Base-by-base conservation (phyloP, 2,329 filamentous ascomycete species). In the Trichophyton schoenleinii region DNA sequence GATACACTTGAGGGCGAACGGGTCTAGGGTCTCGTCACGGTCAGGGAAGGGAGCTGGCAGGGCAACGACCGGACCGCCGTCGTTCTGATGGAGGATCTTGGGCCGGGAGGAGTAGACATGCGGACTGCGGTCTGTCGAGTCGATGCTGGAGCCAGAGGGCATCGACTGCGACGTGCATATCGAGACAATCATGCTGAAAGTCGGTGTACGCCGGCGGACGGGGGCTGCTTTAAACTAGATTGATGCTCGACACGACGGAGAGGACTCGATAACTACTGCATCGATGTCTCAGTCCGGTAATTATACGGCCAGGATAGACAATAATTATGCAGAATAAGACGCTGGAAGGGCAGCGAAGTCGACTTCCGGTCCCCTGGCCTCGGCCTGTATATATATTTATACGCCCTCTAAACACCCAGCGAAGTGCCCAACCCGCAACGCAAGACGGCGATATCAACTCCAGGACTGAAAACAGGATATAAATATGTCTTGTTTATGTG, bases 1-100 rank as follows among this genome's bases (percentile, higher is more conserved):
- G n/a, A 78, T 70, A 62, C 76, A 78, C 22, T 66, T 65, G 22
- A 44, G 48, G 15, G 28, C 22, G 22, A 53, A 53, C 13, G 25
- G 22, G 9, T 53, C 15, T 31, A 25, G 22, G 22, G 13, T 53
- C 22, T 53, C 49, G 22, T 53, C 49, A 2, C 18, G 22, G 49
- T 28, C 49, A 25, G 49, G 49, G 6, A 34, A 53, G 31, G 49
- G 28, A 34, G 28, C 22, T 2, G 49, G 49, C 11, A 34, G 13
- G 22, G 49, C 13, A 15, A 53, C 22, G 49, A 53, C 49, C 13
- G 49, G 49, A 2, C 49, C 49, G 49, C 49, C 49, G 28, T 53
- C 49, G 13, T 53, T 53, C n/a, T 53, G 49, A 11, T 53, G 49
- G 28, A 53, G 49, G 22, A 53, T 53, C 15, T 53, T 53, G 4